Evolutionary conservation across 148 eudicot species (phyloP), one percentile per base, ranked within the genome.

Genomic region (Amaranthus hypochondriacus): DNA sequence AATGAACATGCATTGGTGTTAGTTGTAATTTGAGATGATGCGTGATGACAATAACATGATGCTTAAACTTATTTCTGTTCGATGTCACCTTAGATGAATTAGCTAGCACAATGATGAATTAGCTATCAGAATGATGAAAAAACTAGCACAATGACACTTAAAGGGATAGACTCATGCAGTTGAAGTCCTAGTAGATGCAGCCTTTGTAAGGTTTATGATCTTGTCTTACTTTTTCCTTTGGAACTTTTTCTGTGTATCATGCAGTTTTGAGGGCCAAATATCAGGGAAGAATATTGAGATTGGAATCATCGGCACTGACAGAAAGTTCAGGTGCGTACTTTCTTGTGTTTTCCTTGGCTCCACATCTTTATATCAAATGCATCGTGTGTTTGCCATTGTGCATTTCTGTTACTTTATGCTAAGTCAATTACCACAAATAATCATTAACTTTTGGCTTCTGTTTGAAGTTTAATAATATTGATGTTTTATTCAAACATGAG

Each of bases 221-320:
- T 56, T 50, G 14, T 57, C 69, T 56, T 6, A 43, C 64, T 43
- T 15, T 76, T 69, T 14, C n/a, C 52, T 46, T 62, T 69, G 65
- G 13, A 28, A 28, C 39, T 28, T 28, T 28, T 28, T 1, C 2
- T 28, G 39, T 72, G 62, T 12, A 52, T 68, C n/a, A 52, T 52
- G 56, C 82, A 94, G 98, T 69, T 94, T 94, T 79, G 98, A 94
- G 86, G 98, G 98, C 74, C 97, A 94, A 80, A 91, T 94, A 68
- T 89, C 96, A 5, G 86, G 87, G 61, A 94, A 91, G 78, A 94
- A 94, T 68, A 94, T 94, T 51, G 98, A 94, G 85, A 94, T 94
- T 81, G 98, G 98, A 63, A 88, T 94, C 11, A 94, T 94, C 68
- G 93, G 95, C 44, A 51, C 74, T 60, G 98, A 94, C 87, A 84